Percentiles rank a stretch among this genome's conserved stretches.
phyloP scores from a whole-genome alignment of 2,329 filamentous ascomycete genomes.

The Chrysoporthe deuterocubensis region DNA sequence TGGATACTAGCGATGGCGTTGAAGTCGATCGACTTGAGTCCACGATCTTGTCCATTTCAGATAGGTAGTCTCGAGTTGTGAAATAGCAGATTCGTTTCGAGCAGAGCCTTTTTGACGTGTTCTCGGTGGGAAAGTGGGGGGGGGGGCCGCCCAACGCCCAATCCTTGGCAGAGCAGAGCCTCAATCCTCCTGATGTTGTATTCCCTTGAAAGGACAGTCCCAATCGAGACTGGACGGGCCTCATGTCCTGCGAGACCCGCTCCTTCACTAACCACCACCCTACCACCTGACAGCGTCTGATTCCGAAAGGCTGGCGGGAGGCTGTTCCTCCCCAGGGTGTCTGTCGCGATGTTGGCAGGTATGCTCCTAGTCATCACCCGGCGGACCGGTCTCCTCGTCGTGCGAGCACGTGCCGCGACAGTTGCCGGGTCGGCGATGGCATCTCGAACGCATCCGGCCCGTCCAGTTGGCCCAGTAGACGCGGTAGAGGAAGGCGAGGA shows the following conservation, averaged over 20 bases:
- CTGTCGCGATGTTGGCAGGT: not conserved
- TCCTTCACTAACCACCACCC: no score
- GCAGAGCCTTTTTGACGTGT: not conserved
- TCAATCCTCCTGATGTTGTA: no score
- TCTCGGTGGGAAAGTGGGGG: no score
- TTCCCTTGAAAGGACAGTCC: not conserved
- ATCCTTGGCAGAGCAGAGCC: not conserved
- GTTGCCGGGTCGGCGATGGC: not conserved
- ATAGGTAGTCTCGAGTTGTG: not conserved
- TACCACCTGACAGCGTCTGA: no score
- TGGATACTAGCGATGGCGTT: constrained; percentile 1
- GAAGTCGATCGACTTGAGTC: not conserved
- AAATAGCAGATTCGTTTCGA: not conserved
- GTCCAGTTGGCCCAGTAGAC: constrained; percentile 11
- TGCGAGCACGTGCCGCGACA: not conserved
- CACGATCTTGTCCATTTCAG: not conserved
- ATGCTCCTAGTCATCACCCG: no score
- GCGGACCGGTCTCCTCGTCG: not conserved
- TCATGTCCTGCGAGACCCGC: no score
- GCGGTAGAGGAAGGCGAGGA: constrained; percentile 10
- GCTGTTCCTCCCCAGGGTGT: not conserved
- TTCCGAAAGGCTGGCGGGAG: no score
- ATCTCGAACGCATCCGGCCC: not conserved
- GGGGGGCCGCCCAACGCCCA: no score
- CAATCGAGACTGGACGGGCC: not conserved